These are phyloP conservation scores for Penstemon barbatus DNA, from an alignment of 257 asterid genomes.

Conservation along the genomic window DNA sequence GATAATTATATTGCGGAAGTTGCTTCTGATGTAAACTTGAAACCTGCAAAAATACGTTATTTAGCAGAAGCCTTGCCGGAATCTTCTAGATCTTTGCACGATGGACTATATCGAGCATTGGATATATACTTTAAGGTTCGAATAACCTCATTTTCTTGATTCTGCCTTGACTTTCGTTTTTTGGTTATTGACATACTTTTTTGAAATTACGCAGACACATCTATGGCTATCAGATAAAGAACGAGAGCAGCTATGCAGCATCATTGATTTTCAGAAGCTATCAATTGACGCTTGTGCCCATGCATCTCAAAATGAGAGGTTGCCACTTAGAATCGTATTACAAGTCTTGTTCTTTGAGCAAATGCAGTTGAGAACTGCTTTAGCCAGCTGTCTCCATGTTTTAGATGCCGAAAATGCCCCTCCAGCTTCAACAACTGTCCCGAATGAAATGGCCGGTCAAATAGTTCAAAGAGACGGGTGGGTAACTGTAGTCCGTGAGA, in stretches of 20 bases:
- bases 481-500: constrained; percentile 82
- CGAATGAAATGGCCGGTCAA: constrained; percentile 49
- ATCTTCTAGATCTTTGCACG: constrained; percentile 84
- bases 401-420: constrained; percentile 74
- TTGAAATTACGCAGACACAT: constrained; percentile 63
- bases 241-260: constrained; percentile 73
- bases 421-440: constrained; percentile 35
- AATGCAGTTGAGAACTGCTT: constrained; percentile 80
- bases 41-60: constrained; percentile 65
- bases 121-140: constrained; percentile 87
- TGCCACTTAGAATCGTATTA: constrained; percentile 82
- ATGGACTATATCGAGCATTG: constrained; percentile 88
- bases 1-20: constrained; percentile 86
- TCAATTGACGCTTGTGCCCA: constrained; percentile 97
- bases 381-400: constrained; percentile 74
- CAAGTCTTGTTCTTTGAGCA: constrained; percentile 96
- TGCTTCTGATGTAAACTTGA: constrained; percentile 92
- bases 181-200: neutral
- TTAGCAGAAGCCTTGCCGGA: constrained; percentile 88
- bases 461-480: constrained; percentile 78
- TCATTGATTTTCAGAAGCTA: constrained; percentile 83
- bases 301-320: constrained; percentile 89
- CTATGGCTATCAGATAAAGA: constrained; percentile 80
- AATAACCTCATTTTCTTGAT: constrained; percentile 8
- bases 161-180: constrained; percentile 3